These are phyloP conservation scores for Lathyrus sativus DNA, from an alignment of 306 rosid species.

Conservation along the genomic window DNA sequence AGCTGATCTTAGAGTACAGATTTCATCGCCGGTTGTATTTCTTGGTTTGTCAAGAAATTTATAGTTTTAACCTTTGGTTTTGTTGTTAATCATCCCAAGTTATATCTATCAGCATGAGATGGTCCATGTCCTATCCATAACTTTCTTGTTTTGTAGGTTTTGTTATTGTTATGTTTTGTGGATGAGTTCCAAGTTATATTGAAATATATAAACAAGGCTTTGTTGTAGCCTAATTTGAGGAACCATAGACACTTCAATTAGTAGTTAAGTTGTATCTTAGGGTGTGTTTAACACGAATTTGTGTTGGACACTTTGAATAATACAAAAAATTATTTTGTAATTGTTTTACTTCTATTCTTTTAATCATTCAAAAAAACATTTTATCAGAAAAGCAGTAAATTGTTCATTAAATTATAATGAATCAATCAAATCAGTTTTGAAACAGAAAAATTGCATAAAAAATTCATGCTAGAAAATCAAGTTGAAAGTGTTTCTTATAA, in stretches of 20 bases:
- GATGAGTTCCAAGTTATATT: constrained; percentile 31
- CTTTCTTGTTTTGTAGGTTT: constrained; percentile 38
- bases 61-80: constrained; percentile 30
- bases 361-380: neutral
- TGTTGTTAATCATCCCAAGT: constrained; percentile 33
- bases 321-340: neutral
- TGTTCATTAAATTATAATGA: too few relatives aligned
- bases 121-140: constrained; percentile 39
- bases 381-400: too few relatives aligned
- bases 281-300: neutral
- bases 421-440: too few relatives aligned
- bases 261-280: neutral
- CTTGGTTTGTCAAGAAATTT: constrained; percentile 70
- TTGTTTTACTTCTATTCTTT: neutral
- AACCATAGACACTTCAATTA: neutral
- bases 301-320: constrained; percentile 7
- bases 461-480: too few relatives aligned
- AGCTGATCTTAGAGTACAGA: constrained; percentile 82
- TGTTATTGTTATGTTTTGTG: constrained; percentile 18
- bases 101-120: constrained; percentile 21
- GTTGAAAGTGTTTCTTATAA: too few relatives aligned
- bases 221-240: constrained; percentile 3
- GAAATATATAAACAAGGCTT: constrained; percentile 1
- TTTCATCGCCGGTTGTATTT: constrained; percentile 78
- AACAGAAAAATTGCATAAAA: too few relatives aligned